These are phyloP conservation scores for Vitis amurensis DNA, from an alignment of 164 flowering plant genomes.

Conservation along the genomic window DNA sequence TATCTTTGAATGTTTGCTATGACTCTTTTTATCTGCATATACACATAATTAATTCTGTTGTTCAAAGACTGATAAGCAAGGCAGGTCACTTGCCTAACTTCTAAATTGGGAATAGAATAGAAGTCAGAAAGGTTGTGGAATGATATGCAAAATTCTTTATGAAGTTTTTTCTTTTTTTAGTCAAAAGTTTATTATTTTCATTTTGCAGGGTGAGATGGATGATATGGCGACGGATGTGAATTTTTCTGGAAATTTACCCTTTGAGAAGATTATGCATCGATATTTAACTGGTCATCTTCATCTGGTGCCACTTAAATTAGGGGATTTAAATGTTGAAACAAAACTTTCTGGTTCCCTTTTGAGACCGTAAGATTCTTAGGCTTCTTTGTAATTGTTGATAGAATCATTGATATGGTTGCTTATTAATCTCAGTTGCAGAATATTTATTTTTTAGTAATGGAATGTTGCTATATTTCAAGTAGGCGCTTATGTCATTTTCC, in stretches of 20 bases:
- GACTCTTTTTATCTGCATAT: not conserved
- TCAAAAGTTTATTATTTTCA: constrained; percentile 6
- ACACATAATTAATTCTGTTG: not conserved
- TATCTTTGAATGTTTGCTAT: too few species aligned
- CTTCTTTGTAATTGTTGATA: constrained; percentile 4
- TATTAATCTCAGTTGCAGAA: not conserved
- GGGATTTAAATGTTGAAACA: constrained; percentile 90
- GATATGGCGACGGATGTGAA: constrained; percentile 89
- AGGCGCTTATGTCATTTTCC: constrained; percentile 9
- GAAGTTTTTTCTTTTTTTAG: not conserved
- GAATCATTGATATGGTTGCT: constrained; percentile 5
- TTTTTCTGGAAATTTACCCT: constrained; percentile 81
- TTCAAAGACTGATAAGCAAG: not conserved
- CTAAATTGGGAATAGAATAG: not conserved
- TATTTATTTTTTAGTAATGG: not conserved
- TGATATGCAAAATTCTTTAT: not conserved
- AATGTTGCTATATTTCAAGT: constrained; percentile 1
- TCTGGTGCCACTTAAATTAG: constrained; percentile 64
- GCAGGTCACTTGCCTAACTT: not conserved
- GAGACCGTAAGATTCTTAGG: constrained; percentile 68
- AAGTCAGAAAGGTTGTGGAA: not conserved
- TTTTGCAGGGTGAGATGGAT: constrained; percentile 82
- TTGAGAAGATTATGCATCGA: constrained; percentile 71
- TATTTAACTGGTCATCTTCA: constrained; percentile 77
- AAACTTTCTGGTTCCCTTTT: constrained; percentile 92